Base-by-base conservation (phyloP, 176 grass and related monocot species). In the Oryza meyeriana region DNA sequence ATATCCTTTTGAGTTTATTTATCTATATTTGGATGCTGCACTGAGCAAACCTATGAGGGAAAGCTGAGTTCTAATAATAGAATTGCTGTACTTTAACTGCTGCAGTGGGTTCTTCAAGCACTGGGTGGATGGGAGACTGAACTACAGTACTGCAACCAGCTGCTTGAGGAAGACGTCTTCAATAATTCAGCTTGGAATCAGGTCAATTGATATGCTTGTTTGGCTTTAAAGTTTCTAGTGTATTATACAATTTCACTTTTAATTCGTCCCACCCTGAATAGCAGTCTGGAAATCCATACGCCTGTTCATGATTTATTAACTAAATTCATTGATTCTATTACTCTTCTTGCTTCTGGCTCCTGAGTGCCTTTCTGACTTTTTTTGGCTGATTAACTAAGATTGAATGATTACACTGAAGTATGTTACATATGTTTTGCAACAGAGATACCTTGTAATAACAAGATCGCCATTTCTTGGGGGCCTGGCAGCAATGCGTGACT, bases 101-200 rank as follows among this genome's bases (percentile, higher is more conserved):
- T 86, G 55, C 77, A 98, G 96, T 98, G 96, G 96, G 85, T 98
- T 89, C 81, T 98, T 84, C 87, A 93, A 89, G 66, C 87, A 75
- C 86, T 95, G 69, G 96, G 95, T 86, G 93, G 96, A 61, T 98
- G 96, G 95, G 96, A 95, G 73, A 79, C 63, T 83, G 96, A 98
- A 86, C 65, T 95, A 31, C 66, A 93, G 22, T 98, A 91, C 61
- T 98, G 96, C 34, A 65, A 86, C 70, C 64, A 87, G 48, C 88
- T 98, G 63, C 86, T 98, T 84, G 74, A 91, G 77, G 93, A 98
- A 74, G 96, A 98, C 63, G 36, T 93, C 83, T 95, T 95, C 69
- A 98, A 98, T 78, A 98, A 98, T 86, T 98, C 96, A 77, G 96
- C 93, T 86, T 98, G 96, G 96, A 98, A 98, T 91, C 96, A 98